Conservation (phyloP, 1,284 basidiomycete genomes). For the Pseudozyma sp. region DNA sequence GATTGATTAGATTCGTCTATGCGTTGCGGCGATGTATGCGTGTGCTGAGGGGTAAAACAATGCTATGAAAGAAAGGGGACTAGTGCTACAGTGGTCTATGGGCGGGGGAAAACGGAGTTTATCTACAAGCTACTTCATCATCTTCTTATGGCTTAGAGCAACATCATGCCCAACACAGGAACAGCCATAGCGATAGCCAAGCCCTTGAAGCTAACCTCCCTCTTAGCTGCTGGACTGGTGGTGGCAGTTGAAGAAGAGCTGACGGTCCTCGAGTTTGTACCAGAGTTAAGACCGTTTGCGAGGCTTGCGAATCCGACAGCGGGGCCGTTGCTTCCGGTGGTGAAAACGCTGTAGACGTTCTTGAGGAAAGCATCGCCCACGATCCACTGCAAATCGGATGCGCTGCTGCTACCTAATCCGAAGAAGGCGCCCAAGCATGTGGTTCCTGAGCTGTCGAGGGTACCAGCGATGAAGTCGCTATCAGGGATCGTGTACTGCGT, state of each 20-base stretch:
- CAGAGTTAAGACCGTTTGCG: constrained; percentile 49
- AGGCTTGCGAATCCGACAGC: constrained; percentile 60
- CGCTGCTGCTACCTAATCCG: constrained; percentile 35
- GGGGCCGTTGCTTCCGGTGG: constrained; percentile 24
- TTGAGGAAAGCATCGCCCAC: constrained; percentile 64
- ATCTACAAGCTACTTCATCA: not conserved
- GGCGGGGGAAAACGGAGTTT: too few species aligned
- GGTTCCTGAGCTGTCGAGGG: constrained; percentile 27
- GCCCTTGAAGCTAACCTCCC: not conserved
- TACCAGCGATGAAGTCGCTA: constrained; percentile 43
- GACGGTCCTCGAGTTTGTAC: constrained; percentile 44
- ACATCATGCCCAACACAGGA: constrained; percentile 1
- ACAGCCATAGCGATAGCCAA: constrained; percentile 2
- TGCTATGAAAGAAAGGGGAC: not conserved
- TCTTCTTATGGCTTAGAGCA: not conserved
- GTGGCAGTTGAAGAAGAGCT: constrained; percentile 7
- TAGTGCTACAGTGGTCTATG: constrained; percentile 13
- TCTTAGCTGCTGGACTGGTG: constrained; percentile 21
- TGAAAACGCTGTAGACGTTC: constrained; percentile 60
- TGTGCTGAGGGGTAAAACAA: not conserved
- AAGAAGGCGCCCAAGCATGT: constrained; percentile 63
- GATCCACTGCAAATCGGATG: constrained; percentile 58
- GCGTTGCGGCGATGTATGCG: not conserved
- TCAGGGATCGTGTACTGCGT: constrained; percentile 51
- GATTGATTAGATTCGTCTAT: constrained; percentile 1